These are phyloP conservation scores for Kickxella alabastrina DNA, from an alignment of 192 early-diverging fungal species.

Conservation along the genomic window DNA sequence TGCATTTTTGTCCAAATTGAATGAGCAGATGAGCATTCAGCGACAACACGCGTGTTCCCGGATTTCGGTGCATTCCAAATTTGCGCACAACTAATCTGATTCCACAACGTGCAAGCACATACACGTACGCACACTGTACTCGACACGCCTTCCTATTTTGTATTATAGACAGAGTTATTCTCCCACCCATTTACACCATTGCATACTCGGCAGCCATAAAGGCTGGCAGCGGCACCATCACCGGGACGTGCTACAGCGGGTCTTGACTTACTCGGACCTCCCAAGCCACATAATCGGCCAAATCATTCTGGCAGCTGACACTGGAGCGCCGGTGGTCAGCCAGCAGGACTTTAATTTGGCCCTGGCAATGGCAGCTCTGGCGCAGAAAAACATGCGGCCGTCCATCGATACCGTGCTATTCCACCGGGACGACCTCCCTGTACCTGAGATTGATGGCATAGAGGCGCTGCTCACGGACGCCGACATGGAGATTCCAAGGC, in stretches of 20 bases:
- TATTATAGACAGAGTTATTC: conserved; percentile 38
- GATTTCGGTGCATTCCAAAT: no score
- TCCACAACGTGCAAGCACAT: no score
- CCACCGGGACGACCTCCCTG: conserved; percentile 63
- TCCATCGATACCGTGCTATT: conserved; percentile 62
- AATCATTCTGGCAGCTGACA: conserved; percentile 37
- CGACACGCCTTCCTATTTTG: no score
- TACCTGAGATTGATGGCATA: conserved; percentile 57
- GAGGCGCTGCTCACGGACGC: conserved; percentile 46
- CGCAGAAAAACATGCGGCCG: conserved; percentile 78
- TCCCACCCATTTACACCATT: conserved; percentile 41
- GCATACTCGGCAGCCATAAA: conserved; percentile 35
- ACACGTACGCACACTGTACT: no score
- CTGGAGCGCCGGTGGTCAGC: conserved; percentile 25
- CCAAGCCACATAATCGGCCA: conserved; percentile 39
- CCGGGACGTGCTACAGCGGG: conserved; percentile 38
- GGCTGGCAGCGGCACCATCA: conserved; percentile 40
- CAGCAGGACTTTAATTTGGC: conserved; percentile 68
- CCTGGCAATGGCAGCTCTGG: conserved; percentile 65
- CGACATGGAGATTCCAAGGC: not conserved
- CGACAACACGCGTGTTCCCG: not conserved
- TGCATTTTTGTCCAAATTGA: not conserved
- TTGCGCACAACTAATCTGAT: no score
- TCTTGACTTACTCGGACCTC: conserved; percentile 26
- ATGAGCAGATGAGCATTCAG: not conserved